phyloP scores from a whole-genome alignment of 73 alveolate species.

The Uronychia binucleata region DNA sequence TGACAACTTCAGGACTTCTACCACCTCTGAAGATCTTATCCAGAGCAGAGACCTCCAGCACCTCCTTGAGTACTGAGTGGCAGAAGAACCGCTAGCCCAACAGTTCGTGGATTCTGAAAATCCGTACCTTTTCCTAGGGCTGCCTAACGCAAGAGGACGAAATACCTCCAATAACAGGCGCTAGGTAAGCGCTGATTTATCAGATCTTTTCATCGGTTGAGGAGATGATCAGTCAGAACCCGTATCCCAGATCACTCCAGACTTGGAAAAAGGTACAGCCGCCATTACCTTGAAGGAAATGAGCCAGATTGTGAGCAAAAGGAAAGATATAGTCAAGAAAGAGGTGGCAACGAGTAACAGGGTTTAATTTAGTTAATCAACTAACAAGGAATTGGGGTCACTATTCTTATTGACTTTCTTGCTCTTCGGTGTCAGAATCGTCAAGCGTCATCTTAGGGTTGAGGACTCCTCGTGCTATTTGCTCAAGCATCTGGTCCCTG shows the following conservation, averaged over 20 bases:
- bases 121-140: neutral
- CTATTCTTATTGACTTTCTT: too few species aligned
- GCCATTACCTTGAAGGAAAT: neutral
- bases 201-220: neutral
- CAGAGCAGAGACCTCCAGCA: neutral
- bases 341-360: neutral
- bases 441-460: conserved; percentile 63
- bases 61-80: neutral
- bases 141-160: neutral
- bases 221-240: neutral
- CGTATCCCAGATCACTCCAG: neutral
- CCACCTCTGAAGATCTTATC: neutral
- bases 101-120: neutral
- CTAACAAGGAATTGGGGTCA: neutral
- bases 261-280: neutral
- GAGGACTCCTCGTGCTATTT: conserved; percentile 53
- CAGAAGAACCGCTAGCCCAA: neutral
- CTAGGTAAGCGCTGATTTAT: neutral
- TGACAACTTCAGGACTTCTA: neutral
- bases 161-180: neutral
- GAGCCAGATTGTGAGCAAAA: neutral
- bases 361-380: too few species aligned
- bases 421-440: neutral
- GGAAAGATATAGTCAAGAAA: neutral
- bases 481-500: conserved; percentile 73